Conservation (phyloP, 225 moss, liverwort and hornwort genomes). For the Physcomitrium patens region DNA sequence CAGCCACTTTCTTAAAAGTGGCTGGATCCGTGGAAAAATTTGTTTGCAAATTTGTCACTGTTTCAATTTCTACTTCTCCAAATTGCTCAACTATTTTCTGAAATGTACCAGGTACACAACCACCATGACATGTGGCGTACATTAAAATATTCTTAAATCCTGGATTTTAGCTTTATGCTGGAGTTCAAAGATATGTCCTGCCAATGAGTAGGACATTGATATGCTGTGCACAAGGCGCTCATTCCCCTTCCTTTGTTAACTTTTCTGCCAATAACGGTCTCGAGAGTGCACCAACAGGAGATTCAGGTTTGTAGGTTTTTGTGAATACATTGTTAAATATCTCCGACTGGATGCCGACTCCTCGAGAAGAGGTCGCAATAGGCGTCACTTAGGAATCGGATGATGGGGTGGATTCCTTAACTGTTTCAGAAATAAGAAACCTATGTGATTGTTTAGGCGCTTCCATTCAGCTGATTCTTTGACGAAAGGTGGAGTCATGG, state of each 20-base stretch:
- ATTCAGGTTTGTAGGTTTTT: constrained; percentile 3
- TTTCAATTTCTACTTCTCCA: neutral
- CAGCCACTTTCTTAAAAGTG: neutral
- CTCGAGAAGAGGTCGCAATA: constrained; percentile 16
- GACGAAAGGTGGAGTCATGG: constrained; percentile 8
- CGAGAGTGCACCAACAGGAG: constrained; percentile 21
- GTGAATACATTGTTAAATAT: constrained; percentile 30
- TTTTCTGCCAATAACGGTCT: neutral
- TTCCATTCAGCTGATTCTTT: constrained; percentile 16
- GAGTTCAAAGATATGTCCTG: too few relatives aligned
- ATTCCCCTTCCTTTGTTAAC: neutral
- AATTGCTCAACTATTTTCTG: constrained; percentile 8
- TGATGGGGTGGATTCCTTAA: neutral
- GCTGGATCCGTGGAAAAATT: neutral
- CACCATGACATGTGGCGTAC: constrained; percentile 20
- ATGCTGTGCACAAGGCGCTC: neutral
- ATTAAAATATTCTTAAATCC: neutral
- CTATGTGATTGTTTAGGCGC: constrained; percentile 15
- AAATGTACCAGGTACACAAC: constrained; percentile 28
- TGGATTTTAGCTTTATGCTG: neutral
- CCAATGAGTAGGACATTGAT: constrained; percentile 9
- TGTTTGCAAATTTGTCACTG: neutral
- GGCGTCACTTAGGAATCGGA: neutral
- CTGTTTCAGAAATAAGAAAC: neutral
- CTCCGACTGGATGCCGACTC: constrained; percentile 6